A percentile compares a stretch with the other conserved stretches of the same genome.
Evolutionary conservation across 257 asterid species (phyloP).

Genomic region (Avicennia marina): DNA sequence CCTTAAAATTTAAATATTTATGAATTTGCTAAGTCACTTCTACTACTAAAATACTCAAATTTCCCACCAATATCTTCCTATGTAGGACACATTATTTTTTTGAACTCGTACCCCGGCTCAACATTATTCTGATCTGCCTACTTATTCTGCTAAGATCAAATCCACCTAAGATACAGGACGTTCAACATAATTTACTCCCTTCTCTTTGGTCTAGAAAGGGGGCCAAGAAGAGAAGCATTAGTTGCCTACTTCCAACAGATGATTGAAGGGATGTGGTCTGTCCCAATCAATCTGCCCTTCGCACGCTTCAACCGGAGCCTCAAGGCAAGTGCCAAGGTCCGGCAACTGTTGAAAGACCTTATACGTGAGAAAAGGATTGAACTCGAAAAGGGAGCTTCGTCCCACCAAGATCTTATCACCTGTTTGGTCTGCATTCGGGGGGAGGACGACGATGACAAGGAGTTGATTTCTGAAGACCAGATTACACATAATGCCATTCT

Average conservation of each 20-base stretch:
- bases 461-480: slow-evolving; percentile 50
- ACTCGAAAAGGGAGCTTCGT: slow-evolving; percentile 40
- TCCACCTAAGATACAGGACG: too few relatives aligned
- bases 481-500: slow-evolving; percentile 56
- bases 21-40: too few relatives aligned
- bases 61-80: too few relatives aligned
- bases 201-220: slow-evolving; percentile 53
- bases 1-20: too few relatives aligned
- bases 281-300: slow-evolving; percentile 61
- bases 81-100: too few relatives aligned
- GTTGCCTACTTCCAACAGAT: slow-evolving; percentile 38
- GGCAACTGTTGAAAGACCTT: slow-evolving; percentile 44
- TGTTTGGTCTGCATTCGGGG: slow-evolving; percentile 53
- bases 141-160: too few relatives aligned
- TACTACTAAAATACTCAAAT: too few relatives aligned
- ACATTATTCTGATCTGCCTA: too few relatives aligned
- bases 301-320: slow-evolving; percentile 62
- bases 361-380: slow-evolving; percentile 41
- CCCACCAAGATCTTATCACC: slow-evolving; percentile 62
- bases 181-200: slow-evolving; percentile 75
- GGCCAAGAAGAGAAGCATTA: slow-evolving; percentile 39
- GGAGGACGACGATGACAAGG: slow-evolving; percentile 29
- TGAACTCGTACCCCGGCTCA: too few relatives aligned
- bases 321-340: slow-evolving; percentile 49
- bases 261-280: slow-evolving; percentile 63